Evolutionary conservation across 2,329 filamentous ascomycete species (phyloP), one percentile per base, ranked within the genome.

Genomic region (Colletotrichum australisinense): DNA sequence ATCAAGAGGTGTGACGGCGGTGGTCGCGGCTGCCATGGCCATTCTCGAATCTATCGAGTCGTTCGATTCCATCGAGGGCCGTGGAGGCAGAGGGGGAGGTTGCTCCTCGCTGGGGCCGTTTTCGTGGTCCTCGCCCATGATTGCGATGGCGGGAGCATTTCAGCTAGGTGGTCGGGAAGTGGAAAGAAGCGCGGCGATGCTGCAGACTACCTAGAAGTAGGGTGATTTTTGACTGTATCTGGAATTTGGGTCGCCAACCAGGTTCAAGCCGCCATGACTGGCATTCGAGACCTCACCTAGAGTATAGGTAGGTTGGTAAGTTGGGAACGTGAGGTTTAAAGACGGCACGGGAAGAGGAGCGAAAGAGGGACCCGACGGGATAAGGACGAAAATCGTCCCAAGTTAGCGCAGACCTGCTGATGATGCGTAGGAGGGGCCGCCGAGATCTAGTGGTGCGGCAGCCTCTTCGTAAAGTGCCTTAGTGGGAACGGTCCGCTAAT

Each of bases 1-100:
- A 76, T 96, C 95, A 74, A 95, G 88, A 19, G 94, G 89, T 0
- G 95, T 96, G 16, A 98, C 80, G 11, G 95, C 95, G 1, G 95
- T 98, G 4, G 95, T 98, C 60, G 96, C 91, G 72, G 91, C 91
- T 1, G 93, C 91, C 69, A 72, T 72, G 9, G 67, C 71, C 63
- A 74, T 72, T 56, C 69, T 68, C 22, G 72, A 30, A 46, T 74
- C 72, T 73, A 72, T 68, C 75, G 67, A 86, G 79, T 81, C 83
- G 75, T 82, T 60, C 53, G 81, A 76, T 56, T 79, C 74, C 66
- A 79, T 83, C 30, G 81, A 82, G 26, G 81, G 76, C 69, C 88
- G 85, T 32, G 89, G 87, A n/a, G 89, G 89, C 65, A 90, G 84
- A 66, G 88, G 88, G 75, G 89, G 89, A 67, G 86, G 87, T 24